Base-by-base conservation (phyloP, 208 protist species). In the Leishmania mexicana region DNA sequence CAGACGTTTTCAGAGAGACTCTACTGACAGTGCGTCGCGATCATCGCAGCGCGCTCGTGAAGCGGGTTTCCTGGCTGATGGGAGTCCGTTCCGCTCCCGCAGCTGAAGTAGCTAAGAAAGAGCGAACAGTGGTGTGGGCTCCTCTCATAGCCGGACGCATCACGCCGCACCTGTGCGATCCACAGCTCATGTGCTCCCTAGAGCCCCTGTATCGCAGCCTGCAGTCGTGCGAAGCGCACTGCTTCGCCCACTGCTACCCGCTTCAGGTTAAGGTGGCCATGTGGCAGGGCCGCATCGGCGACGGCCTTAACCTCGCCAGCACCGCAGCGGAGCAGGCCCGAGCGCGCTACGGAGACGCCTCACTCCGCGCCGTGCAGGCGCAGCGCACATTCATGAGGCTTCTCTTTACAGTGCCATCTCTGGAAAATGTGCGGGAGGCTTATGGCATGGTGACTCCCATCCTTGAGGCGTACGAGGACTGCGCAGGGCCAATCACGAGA, bases 221-320 rank as follows among this genome's bases (percentile, higher is more conserved):
- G 51, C 84, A 72, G 64, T 93, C 90, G 15, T 80, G 90, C 71
- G 84, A 91, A 45, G 81, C 78, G 19, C 88, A 95, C 88, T 83
- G 84, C 71, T 88, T 91, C 75, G 86, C 91, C 70, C 95, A 89
- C 79, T 93, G 90, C 85, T 80, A 88, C 31, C 93, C 93, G 17
- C 74, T 95, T 42, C 88, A 85, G 75, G 90, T 92, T 58, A 91
- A 89, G 57, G 89, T 93, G 2, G 86, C 89, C 31, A 80, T 89
- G 83, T 96, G 93, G 93, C 84, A 90, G 79, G 75, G 82, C 42
- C 78, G 83, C 21, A 83, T 90, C 58, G 85, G 84, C 17, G 91
- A 87, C 58, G 90, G 87, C 5, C 85, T 96, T 6, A 72, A 80
- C 35, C 80, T 92, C 71, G 93, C 87, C 35, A 85, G 75, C 74